These are phyloP conservation scores for Protomyces gravidus DNA, from an alignment of 1,139 yeast species.

Conservation along the genomic window DNA sequence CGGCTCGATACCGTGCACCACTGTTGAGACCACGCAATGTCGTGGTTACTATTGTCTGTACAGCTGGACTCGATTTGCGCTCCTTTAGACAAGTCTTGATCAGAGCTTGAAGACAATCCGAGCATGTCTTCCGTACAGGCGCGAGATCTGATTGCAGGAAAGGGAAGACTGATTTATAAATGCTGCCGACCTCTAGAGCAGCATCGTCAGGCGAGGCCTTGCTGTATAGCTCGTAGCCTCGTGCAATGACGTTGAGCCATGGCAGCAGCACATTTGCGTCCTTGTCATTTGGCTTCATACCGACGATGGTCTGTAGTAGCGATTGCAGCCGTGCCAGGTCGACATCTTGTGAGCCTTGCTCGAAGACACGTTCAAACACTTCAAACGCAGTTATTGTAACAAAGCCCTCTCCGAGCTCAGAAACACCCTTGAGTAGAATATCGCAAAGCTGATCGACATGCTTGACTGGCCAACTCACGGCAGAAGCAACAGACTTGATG, in stretches of 20 bases:
- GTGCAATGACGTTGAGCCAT: conserved; percentile 92
- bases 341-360: conserved; percentile 59
- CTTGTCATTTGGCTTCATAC: conserved; percentile 71
- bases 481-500: conserved; percentile 56
- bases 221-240: conserved; percentile 70
- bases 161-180: conserved; percentile 22
- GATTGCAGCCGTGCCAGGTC: conserved; percentile 53
- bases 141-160: conserved; percentile 58
- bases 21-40: conserved; percentile 26
- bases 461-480: conserved; percentile 74
- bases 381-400: conserved; percentile 74
- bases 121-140: conserved; percentile 69
- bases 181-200: conserved; percentile 28
- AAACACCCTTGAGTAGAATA: conserved; percentile 59
- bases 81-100: conserved; percentile 63
- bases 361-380: conserved; percentile 82
- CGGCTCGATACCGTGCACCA: conserved; percentile 55
- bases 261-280: conserved; percentile 86
- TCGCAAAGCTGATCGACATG: conserved; percentile 73
- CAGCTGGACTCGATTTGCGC: conserved; percentile 51
- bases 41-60: conserved; percentile 42
- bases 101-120: conserved; percentile 81
- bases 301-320: conserved; percentile 62
- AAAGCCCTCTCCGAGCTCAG: conserved; percentile 79
- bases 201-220: conserved; percentile 56